These are phyloP conservation scores for Glycyrrhiza uralensis DNA, from an alignment of 306 rosid genomes.

Conservation along the genomic window DNA sequence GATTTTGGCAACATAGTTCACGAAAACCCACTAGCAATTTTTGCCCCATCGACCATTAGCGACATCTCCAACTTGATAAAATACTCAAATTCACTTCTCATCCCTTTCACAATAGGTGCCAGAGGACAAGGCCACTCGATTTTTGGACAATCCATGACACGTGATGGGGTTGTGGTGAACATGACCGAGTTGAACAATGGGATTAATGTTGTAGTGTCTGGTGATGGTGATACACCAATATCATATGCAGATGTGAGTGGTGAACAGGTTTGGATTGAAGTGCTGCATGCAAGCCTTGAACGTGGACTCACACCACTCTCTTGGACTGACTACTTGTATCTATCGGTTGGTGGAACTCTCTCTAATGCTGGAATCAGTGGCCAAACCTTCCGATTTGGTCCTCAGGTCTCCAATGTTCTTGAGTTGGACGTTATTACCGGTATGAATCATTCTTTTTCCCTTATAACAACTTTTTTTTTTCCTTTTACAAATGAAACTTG, in stretches of 20 bases:
- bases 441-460: slow-evolving; percentile 3
- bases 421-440: slow-evolving; percentile 80
- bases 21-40: slow-evolving; percentile 39
- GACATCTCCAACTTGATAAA: slow-evolving; percentile 46
- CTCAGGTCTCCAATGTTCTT: slow-evolving; percentile 72
- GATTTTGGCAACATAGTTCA: slow-evolving; percentile 67
- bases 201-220: slow-evolving; percentile 25
- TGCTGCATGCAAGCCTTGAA: slow-evolving; percentile 47
- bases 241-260: slow-evolving; percentile 79
- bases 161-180: slow-evolving; percentile 68
- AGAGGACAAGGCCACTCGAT: slow-evolving; percentile 79
- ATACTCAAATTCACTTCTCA: slow-evolving; percentile 31
- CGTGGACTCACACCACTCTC: slow-evolving; percentile 60
- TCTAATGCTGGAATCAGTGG: slow-evolving; percentile 94
- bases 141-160: slow-evolving; percentile 70
- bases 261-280: slow-evolving; percentile 77
- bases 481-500: background rate
- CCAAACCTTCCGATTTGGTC: slow-evolving; percentile 72
- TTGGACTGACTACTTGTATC: slow-evolving; percentile 76
- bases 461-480: background rate
- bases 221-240: too few relatives aligned
- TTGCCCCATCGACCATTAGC: slow-evolving; percentile 39
- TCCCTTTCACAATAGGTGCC: slow-evolving; percentile 54
- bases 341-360: slow-evolving; percentile 84
- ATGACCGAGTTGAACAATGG: slow-evolving; percentile 45